Evolutionary conservation across 768 basidiomycete genomes (phyloP), one percentile per base, ranked within the genome.

Genomic region (Russula foetens): DNA sequence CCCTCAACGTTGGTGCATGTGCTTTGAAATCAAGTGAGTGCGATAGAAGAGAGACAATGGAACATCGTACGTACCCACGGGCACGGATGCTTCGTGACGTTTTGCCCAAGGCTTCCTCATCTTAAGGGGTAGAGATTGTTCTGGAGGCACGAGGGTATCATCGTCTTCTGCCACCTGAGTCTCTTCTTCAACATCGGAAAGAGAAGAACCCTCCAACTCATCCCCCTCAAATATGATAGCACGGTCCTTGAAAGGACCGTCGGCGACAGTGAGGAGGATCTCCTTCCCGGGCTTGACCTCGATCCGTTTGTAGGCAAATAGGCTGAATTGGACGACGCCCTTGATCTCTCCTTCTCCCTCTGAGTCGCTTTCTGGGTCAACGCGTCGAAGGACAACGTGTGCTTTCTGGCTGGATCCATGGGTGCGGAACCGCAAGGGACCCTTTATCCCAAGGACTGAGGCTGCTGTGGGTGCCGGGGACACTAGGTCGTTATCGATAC

Each of bases 211-310:
- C 39, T 69, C 71, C 39, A 67, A 51, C 6, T 79, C 63, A 71
- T 81, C 78, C 17, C 79, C 85, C 65, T 84, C 82, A 63, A 88
- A 76, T 43, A 85, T 69, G 66, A 87, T 76, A 1, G 84, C 73
- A 60, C 76, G 77, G 59, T 85, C 84, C 59, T 80, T 78, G 71
- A 81, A 80, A 14, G 72, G 68, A 43, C 80, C 81, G 64, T 84
- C 78, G 29, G 74, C 77, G 28, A 88, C 74, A 7, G 84, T 77
- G 56, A 88, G 76, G 49, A 86, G 75, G 53, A 88, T 81, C 72
- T 85, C 84, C 71, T 85, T 85, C 59, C 86, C 86, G 14, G 85
- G 82, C 68, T 80, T 85, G 66, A 86, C 79, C 68, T 83, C 83
- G 69, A 88, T 83, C 62, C 82, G 74, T 74, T 88, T 88, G 66